Evolutionary conservation across 495 filamentous ascomycete genomes (phyloP).

Genomic region (Penicillium crystallinum): DNA sequence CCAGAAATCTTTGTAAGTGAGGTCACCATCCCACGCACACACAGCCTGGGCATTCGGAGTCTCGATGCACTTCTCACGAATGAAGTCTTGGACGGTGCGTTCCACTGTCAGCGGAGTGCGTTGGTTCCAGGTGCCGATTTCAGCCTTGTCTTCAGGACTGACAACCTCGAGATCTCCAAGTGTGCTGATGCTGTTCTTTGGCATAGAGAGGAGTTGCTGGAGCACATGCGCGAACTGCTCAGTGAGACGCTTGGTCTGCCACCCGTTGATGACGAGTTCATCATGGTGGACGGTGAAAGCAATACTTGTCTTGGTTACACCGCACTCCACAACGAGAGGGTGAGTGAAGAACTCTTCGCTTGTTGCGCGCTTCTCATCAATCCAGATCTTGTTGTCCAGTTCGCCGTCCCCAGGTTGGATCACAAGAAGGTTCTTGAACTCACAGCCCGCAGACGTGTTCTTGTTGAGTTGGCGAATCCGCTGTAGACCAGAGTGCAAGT

Average conservation of each 20-base stretch:
- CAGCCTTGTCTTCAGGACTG: conserved; percentile 30
- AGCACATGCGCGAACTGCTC: conserved; percentile 34
- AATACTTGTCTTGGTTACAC: conserved; percentile 25
- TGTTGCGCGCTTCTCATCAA: conserved; percentile 42
- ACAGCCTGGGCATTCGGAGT: conserved; percentile 36
- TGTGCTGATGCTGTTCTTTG: conserved; percentile 22
- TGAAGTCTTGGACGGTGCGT: conserved; percentile 46
- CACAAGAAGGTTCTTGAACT: conserved; percentile 58
- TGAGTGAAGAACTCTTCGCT: conserved; percentile 47
- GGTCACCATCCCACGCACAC: conserved; percentile 42
- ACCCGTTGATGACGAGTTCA: conserved; percentile 33
- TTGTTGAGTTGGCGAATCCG: conserved; percentile 35
- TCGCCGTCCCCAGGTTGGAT: conserved; percentile 42
- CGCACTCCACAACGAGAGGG: conserved; percentile 46
- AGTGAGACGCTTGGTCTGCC: conserved; percentile 29
- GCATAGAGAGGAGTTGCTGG: conserved; percentile 26
- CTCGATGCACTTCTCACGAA: conserved; percentile 17
- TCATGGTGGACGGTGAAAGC: conserved; percentile 33
- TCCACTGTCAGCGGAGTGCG: conserved; percentile 25
- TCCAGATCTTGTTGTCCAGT: conserved; percentile 32
- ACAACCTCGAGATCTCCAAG: conserved; percentile 30
- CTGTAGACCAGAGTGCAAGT: conserved; percentile 44
- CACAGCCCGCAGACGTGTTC: conserved; percentile 48
- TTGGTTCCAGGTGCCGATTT: conserved; percentile 33
- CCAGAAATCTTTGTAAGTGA: conserved; percentile 37